Base-by-base conservation (phyloP, 2,329 filamentous ascomycete genomes). In the Colletotrichum cereale region DNA sequence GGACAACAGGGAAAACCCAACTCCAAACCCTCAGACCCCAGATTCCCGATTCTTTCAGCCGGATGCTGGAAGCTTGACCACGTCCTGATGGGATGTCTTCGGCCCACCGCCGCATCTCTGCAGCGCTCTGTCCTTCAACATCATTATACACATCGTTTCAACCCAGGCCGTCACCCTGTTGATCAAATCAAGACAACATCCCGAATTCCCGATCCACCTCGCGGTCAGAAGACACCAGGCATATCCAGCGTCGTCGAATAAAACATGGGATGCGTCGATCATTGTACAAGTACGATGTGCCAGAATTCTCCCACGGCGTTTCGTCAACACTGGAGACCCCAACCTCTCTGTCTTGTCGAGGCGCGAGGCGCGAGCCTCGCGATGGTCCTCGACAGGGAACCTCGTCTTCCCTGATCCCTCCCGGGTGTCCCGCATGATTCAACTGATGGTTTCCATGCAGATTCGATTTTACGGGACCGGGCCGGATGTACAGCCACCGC, bases 21-120 rank as follows among this genome's bases (percentile, higher is more conserved):
- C 62, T 26, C 38, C 10, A 62, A 61, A 55, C 68, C 55, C 68
- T 68, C 68, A 40, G 65, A 60, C 68, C 65, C 60, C 44, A 42
- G 24, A n/a, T 12, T 31, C 10, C 16, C 24, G 26, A 7, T 21
- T 26, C 42, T 63, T 63, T 53, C 12, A 24, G 44, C 11, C 58
- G 52, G 48, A 40, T 24, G 24, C 14, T 31, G 44, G 57, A 71
- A 71, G 57, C 40, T 62, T 67, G 44, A 62, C 62, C 68, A 14
- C 34, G 34, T 62, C 64, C 57, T 34, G 42, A 67, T 52, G 53
- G 53, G 44, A 60, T 60, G 44, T 52, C 58, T 60, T 68, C 68
- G 65, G 65, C 48, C 12, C 65, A 40, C 24, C 6, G 58, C 68
- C 57, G 58, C 58, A 71, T 29, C 42, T n/a, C 57, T 21, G 44